Evolutionary conservation across 2,329 filamentous ascomycete genomes (phyloP).

Genomic region (Magnaporthales sp.): DNA sequence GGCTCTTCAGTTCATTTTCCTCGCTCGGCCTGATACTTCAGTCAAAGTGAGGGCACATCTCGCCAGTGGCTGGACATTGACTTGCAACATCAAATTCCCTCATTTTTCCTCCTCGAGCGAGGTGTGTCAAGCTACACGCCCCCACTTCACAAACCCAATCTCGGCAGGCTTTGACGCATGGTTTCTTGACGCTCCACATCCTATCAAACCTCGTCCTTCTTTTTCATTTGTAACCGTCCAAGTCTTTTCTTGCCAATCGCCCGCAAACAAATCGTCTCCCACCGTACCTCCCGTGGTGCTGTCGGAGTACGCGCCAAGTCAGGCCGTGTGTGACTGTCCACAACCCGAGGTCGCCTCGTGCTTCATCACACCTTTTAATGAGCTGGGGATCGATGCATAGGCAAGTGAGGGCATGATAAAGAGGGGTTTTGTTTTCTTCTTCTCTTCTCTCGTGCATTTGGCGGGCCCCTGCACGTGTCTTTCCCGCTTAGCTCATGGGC

Average conservation of each 20-base stretch:
- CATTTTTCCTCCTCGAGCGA: background rate
- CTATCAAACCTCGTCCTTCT: background rate
- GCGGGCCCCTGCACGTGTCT: background rate
- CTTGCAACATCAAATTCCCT: background rate
- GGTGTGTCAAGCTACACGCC: background rate
- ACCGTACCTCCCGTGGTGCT: too few relatives aligned
- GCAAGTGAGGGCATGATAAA: background rate
- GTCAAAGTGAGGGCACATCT: background rate
- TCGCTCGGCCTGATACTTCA: background rate
- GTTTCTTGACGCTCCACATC: background rate
- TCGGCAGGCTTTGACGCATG: background rate
- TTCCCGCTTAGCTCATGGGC: background rate
- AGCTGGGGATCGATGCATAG: background rate
- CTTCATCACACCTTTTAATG: background rate
- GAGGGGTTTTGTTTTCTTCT: background rate
- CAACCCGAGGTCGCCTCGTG: background rate
- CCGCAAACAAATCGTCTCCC: background rate
- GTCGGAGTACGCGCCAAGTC: background rate
- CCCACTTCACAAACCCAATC: background rate
- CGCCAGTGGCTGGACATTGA: background rate
- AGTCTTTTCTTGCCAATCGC: background rate
- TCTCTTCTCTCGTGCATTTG: background rate
- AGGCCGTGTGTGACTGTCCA: background rate
- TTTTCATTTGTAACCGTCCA: background rate
- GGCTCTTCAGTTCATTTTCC: background rate